Conservation (phyloP, 2,329 filamentous ascomycete genomes). For the Paracorniculantispora psalliotae region DNA sequence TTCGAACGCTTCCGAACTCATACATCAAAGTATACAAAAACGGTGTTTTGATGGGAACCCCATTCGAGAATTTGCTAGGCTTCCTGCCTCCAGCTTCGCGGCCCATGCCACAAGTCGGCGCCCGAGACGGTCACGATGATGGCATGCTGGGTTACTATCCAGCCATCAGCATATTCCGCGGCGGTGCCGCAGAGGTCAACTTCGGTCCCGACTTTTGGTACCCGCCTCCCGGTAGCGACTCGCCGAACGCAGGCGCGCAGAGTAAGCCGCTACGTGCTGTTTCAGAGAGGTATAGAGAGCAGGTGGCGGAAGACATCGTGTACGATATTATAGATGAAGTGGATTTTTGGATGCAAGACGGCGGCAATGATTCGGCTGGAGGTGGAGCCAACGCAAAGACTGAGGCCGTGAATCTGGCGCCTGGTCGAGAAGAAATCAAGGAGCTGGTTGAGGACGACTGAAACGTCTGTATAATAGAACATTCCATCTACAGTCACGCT, state of each 20-base stretch:
- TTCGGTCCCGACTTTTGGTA: constrained; percentile 93
- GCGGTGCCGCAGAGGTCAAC: constrained; percentile 86
- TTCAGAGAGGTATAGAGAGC: constrained; percentile 78
- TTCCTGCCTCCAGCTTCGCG: constrained; percentile 88
- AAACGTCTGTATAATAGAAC: not conserved
- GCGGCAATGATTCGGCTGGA: constrained; percentile 44
- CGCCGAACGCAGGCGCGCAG: constrained; percentile 25
- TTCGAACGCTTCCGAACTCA: constrained; percentile 82
- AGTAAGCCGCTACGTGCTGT: constrained; percentile 51
- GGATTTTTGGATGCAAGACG: constrained; percentile 77
- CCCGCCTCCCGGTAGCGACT: constrained; percentile 59
- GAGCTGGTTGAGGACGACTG: constrained; percentile 61
- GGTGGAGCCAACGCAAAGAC: constrained; percentile 41
- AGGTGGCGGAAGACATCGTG: constrained; percentile 89
- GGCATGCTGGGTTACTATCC: constrained; percentile 95
- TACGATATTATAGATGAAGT: constrained; percentile 94
- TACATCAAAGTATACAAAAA: constrained; percentile 92
- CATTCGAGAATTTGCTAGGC: constrained; percentile 81
- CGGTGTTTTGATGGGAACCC: constrained; percentile 75
- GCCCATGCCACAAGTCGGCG: constrained; percentile 65
- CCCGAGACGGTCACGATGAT: constrained; percentile 84
- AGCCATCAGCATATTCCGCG: constrained; percentile 84
- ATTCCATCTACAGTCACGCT: not conserved
- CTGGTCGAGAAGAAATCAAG: constrained; percentile 55
- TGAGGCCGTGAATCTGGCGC: constrained; percentile 37